phyloP scores from a whole-genome alignment of 2,329 filamentous ascomycete genomes.

The Aspergillus amoenus region DNA sequence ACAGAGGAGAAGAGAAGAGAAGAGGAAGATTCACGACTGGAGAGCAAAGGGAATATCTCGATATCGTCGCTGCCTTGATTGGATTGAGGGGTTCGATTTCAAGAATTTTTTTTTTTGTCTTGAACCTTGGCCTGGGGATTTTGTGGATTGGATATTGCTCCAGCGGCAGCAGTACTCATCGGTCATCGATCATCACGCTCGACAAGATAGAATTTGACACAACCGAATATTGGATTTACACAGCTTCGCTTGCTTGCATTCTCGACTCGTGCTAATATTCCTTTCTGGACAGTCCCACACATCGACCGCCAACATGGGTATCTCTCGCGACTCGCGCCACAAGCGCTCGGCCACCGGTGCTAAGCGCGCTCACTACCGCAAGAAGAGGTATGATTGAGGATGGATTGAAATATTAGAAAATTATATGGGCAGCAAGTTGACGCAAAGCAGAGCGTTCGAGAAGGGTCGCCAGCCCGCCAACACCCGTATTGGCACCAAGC shows the following conservation, averaged over 20 bases:
- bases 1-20: neutral
- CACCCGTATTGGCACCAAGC: slow-evolving; percentile 98
- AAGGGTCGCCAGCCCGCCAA: slow-evolving; percentile 98
- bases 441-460: slow-evolving; percentile 93
- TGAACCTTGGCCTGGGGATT: neutral
- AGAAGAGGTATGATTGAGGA: slow-evolving; percentile 49
- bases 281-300: slow-evolving; percentile 37
- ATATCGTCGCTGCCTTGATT: neutral
- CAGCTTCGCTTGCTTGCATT: neutral
- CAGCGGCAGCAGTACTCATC: neutral
- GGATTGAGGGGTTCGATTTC: neutral
- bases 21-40: neutral
- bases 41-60: neutral
- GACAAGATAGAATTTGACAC: slow-evolving; percentile 4
- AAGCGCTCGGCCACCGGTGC: slow-evolving; percentile 99
- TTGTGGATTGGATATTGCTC: neutral
- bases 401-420: neutral
- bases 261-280: slow-evolving; percentile 6
- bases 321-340: slow-evolving; percentile 99
- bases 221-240: neutral
- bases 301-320: slow-evolving; percentile 92
- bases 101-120: neutral
- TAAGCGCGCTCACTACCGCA: slow-evolving; percentile 89
- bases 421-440: neutral
- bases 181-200: neutral